A percentile compares a stretch with the other conserved stretches of the same genome.
Conservation (phyloP, 2,329 filamentous ascomycete species). For the Parascedosporium putredinis region DNA sequence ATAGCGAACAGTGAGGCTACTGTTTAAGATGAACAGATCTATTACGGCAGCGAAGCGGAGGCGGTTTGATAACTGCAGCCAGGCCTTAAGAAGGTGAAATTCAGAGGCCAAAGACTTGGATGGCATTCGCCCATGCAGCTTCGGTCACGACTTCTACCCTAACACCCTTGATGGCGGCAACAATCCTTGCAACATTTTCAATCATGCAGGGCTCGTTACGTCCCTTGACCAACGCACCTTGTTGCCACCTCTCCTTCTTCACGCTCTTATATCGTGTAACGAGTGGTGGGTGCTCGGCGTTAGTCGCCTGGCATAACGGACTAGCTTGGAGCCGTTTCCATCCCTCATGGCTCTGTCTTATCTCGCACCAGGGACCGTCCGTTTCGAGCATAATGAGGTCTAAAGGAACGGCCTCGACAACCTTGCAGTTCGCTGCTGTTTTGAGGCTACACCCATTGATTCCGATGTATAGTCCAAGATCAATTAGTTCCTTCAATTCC, state of each 20-base stretch:
- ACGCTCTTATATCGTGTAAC: slow-evolving; percentile 76
- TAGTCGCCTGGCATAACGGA: slow-evolving; percentile 31
- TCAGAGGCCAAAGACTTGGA: slow-evolving; percentile 66
- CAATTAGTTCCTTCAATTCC: slow-evolving; percentile 74
- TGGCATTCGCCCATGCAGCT: slow-evolving; percentile 74
- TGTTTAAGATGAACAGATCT: slow-evolving; percentile 10
- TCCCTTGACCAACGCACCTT: slow-evolving; percentile 84
- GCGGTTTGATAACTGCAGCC: too few species aligned
- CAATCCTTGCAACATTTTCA: slow-evolving; percentile 73
- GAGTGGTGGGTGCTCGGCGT: too few species aligned
- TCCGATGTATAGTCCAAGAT: slow-evolving; percentile 79
- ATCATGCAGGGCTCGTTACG: slow-evolving; percentile 90
- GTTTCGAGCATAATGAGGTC: slow-evolving; percentile 87
- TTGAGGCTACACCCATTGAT: slow-evolving; percentile 96
- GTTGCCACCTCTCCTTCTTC: slow-evolving; percentile 92
- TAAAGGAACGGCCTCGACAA: slow-evolving; percentile 69
- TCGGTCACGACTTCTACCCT: slow-evolving; percentile 75
- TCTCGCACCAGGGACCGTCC: slow-evolving; percentile 96
- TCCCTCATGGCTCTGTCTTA: slow-evolving; percentile 78
- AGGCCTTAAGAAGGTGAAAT: too few species aligned
- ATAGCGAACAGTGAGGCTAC: too few species aligned
- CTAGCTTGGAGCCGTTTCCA: slow-evolving; percentile 48
- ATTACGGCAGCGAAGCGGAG: neutral
- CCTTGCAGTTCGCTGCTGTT: slow-evolving; percentile 79
- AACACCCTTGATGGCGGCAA: slow-evolving; percentile 77